These are phyloP conservation scores for Colletotrichum shisoi DNA, from an alignment of 2,329 filamentous ascomycete genomes.

Conservation along the genomic window DNA sequence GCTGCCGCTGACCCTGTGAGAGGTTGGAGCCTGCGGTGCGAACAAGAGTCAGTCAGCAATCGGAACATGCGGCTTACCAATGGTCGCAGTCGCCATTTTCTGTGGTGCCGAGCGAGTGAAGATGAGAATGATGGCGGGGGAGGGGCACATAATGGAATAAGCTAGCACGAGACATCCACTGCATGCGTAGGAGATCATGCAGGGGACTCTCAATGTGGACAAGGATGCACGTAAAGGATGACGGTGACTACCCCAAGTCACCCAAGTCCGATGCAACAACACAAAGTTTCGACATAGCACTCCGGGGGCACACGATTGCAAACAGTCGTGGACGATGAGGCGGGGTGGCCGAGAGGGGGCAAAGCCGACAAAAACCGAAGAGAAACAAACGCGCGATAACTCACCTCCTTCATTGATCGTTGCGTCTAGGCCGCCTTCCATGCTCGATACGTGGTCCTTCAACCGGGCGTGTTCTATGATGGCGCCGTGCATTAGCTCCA, in stretches of 20 bases:
- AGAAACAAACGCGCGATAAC: slow-evolving; percentile 48
- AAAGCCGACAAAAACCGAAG: slow-evolving; percentile 45
- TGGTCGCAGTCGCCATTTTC: slow-evolving; percentile 7
- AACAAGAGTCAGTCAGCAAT: slow-evolving; percentile 40
- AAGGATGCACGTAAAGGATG: slow-evolving; percentile 35
- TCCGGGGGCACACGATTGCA: slow-evolving; percentile 42
- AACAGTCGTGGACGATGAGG: slow-evolving; percentile 44
- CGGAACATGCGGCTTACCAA: slow-evolving; percentile 27
- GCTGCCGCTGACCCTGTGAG: slow-evolving; percentile 91
- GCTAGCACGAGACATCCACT: slow-evolving; percentile 46
- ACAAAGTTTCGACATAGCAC: slow-evolving; percentile 32
- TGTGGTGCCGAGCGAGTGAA: not conserved
- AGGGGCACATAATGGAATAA: slow-evolving; percentile 37
- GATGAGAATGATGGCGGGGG: not conserved
- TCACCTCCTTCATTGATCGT: slow-evolving; percentile 91
- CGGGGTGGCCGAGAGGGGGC: slow-evolving; percentile 33
- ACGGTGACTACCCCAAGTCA: slow-evolving; percentile 14
- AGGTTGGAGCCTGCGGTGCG: slow-evolving; percentile 81
- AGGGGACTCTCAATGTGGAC: slow-evolving; percentile 44
- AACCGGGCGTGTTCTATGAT: slow-evolving; percentile 84
- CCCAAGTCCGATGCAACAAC: slow-evolving; percentile 14
- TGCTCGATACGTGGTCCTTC: slow-evolving; percentile 84
- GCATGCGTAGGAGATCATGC: slow-evolving; percentile 50
- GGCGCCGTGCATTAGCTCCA: slow-evolving; percentile 51
- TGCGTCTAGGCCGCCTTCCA: slow-evolving; percentile 90